Evolutionary conservation across 768 basidiomycete species (phyloP).

Genomic region (Lactifluus rugatus): DNA sequence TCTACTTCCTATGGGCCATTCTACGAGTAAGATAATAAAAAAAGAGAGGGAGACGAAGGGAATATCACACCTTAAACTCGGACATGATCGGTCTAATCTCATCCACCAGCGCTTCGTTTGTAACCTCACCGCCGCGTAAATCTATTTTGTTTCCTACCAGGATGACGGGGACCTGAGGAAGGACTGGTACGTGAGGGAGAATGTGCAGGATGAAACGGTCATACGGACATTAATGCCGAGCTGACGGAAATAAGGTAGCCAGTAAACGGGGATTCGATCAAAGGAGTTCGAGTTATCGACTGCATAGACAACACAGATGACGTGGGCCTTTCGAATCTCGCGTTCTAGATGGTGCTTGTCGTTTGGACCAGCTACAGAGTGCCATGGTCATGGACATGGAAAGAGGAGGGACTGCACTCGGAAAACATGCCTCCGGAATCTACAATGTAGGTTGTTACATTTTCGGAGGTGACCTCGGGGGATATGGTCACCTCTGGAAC

Average conservation of each 20-base stretch:
- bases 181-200: not conserved
- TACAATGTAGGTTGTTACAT: conserved; percentile 95
- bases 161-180: conserved; percentile 79
- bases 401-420: not conserved
- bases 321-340: conserved; percentile 95
- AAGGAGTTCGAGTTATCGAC: conserved; percentile 96
- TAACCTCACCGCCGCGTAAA: conserved; percentile 83
- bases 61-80: conserved; percentile 79
- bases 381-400: not conserved
- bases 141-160: conserved; percentile 99
- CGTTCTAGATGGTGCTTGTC: conserved; percentile 85
- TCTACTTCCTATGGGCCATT: conserved; percentile 72
- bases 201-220: not conserved
- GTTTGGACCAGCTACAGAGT: conserved; percentile 60
- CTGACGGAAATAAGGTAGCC: conserved; percentile 91
- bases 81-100: conserved; percentile 97
- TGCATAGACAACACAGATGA: conserved; percentile 95
- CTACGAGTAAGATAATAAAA: not conserved
- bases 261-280: conserved; percentile 95
- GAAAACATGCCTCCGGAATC: conserved; percentile 79
- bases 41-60: not conserved
- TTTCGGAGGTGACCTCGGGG: conserved; percentile 93
- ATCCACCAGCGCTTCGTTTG: conserved; percentile 87
- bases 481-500: conserved; percentile 98
- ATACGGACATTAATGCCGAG: conserved; percentile 84